Evolutionary conservation across 345 rosid genomes (phyloP), one percentile per base, ranked within the genome.

Genomic region (Hypericum perforatum): DNA sequence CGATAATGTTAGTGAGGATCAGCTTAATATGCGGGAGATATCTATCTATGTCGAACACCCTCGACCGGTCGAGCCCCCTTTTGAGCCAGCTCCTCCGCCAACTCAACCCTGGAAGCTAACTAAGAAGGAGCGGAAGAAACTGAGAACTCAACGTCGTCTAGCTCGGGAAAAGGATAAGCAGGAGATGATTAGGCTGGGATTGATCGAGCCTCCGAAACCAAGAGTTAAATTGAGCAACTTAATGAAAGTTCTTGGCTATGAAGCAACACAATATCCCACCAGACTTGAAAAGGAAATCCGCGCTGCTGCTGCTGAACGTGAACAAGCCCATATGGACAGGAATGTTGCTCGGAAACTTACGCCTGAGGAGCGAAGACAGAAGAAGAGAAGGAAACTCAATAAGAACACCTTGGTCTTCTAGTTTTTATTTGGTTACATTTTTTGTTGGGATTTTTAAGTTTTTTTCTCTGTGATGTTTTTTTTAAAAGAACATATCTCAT

Each of bases 261-360:
- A 92, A 75, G 98, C 98, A 14, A 85, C 97, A n/a, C 95, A 88
- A 67, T 96, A 92, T 61, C 97, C 98, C 15, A 92, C 97, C 36
- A 79, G 74, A 70, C 98, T 92, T 16, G 98, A 92, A 68, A 88
- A 68, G 77, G 95, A 92, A 75, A 77, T 92, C n/a, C n/a, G n/a
- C n/a, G n/a, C n/a, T n/a, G n/a, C n/a, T n/a, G n/a, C n/a, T n/a
- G n/a, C n/a, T n/a, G n/a, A n/a, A n/a, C n/a, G n/a, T n/a, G n/a
- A n/a, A n/a, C n/a, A n/a, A n/a, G n/a, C n/a, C n/a, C n/a, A 92
- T 22, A 86, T 90, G 2, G 98, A 92, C 49, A 71, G 97, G 73
- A 88, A 92, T 43, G 70, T 82, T 22, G 94, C 97, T 7, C 75
- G 98, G 45, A 92, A 88, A 76, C 94, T 92, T 45, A 88, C 98